Percentiles rank a stretch among this genome's conserved stretches.
Evolutionary conservation across 2,329 filamentous ascomycete genomes (phyloP).

Genomic region (Alternaria longipes): DNA sequence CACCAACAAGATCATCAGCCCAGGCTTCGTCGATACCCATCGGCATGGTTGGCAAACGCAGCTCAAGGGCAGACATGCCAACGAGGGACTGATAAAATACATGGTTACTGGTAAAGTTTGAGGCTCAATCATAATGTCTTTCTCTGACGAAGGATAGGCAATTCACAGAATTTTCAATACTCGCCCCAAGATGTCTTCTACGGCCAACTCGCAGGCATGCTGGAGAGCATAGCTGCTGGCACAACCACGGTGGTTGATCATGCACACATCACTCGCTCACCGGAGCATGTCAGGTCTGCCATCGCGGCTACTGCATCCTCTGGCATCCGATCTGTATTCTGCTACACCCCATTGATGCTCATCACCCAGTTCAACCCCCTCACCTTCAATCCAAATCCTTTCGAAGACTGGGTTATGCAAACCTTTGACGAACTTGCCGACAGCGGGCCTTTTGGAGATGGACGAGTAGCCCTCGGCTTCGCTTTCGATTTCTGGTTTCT

Average conservation of each 20-base stretch:
- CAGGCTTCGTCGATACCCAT: conserved; percentile 64
- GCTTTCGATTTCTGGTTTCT: conserved; percentile 57
- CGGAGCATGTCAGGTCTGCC: conserved; percentile 37
- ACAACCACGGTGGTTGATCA: conserved; percentile 65
- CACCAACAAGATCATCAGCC: conserved; percentile 62
- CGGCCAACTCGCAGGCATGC: conserved; percentile 52
- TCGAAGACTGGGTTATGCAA: conserved; percentile 57
- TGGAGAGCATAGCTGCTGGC: conserved; percentile 63
- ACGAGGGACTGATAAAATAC: conserved; percentile 59
- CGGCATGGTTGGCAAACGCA: conserved; percentile 62
- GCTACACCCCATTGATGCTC: conserved; percentile 46
- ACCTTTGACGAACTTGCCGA: conserved; percentile 49
- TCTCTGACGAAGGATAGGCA: conserved; percentile 38
- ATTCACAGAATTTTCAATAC: conserved; percentile 47
- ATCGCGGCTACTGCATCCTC: conserved; percentile 55
- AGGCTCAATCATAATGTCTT: neutral
- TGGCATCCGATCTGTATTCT: conserved; percentile 59
- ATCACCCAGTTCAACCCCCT: conserved; percentile 58
- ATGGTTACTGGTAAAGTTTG: conserved; percentile 45
- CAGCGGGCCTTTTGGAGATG: conserved; percentile 33
- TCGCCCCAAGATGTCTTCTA: conserved; percentile 38
- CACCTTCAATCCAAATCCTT: conserved; percentile 54
- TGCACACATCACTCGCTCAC: conserved; percentile 58
- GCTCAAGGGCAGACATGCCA: conserved; percentile 62
- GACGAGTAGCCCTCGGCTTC: conserved; percentile 55